Conservation (phyloP, 2,329 filamentous ascomycete genomes). For the Cryphonectria radicalis region DNA sequence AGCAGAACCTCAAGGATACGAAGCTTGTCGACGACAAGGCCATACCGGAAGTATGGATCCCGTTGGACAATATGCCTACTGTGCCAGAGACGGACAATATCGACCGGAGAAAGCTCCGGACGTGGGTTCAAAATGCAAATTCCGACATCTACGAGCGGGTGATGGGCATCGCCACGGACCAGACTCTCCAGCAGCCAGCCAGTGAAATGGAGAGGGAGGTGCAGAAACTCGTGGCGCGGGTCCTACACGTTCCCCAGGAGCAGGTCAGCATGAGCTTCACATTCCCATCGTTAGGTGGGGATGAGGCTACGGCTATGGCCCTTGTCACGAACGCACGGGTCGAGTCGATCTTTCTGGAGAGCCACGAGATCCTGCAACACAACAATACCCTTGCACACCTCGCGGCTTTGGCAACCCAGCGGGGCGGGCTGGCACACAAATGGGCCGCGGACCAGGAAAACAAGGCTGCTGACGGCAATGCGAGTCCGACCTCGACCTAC, state of each 20-base stretch:
- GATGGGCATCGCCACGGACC: constrained; percentile 47
- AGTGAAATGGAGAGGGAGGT: constrained; percentile 46
- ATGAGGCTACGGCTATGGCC: constrained; percentile 45
- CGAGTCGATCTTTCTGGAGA: constrained; percentile 43
- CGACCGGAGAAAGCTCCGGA: constrained; percentile 52
- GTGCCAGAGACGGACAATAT: constrained; percentile 44
- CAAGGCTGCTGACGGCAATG: constrained; percentile 25
- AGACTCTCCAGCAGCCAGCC: constrained; percentile 40
- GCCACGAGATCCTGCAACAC: constrained; percentile 44
- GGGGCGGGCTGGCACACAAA: constrained; percentile 37
- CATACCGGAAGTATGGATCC: constrained; percentile 53
- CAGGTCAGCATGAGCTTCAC: constrained; percentile 50
- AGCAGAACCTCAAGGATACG: constrained; percentile 40
- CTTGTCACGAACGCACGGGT: constrained; percentile 45
- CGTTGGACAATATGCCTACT: constrained; percentile 49
- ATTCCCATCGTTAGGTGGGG: constrained; percentile 46
- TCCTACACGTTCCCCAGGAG: constrained; percentile 42
- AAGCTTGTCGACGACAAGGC: constrained; percentile 42
- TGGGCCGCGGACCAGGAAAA: constrained; percentile 42
- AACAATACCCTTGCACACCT: constrained; percentile 45
- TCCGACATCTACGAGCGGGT: constrained; percentile 51
- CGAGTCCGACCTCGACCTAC: constrained; percentile 17
- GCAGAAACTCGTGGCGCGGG: constrained; percentile 44
- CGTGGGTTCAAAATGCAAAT: constrained; percentile 59
- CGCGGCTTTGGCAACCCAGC: constrained; percentile 41